Conservation (phyloP, 2,329 filamentous ascomycete genomes). For the Aspergillus sp. region DNA sequence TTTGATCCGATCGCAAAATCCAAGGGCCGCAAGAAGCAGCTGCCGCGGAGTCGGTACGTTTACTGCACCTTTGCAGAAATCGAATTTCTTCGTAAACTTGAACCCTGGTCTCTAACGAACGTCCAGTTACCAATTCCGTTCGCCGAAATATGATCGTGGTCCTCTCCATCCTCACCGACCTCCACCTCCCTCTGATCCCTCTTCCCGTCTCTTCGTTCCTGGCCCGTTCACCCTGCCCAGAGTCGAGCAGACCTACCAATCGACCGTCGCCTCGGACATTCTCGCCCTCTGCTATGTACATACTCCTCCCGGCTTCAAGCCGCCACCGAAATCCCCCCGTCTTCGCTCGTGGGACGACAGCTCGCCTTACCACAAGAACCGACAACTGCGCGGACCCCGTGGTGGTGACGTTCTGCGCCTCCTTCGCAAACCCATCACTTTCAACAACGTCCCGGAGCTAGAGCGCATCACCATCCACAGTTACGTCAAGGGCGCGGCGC, state of each 20-base stretch:
- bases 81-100: neutral
- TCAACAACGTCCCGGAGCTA: conserved; percentile 81
- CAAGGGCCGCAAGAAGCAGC: conserved; percentile 41
- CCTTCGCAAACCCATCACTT: conserved; percentile 61
- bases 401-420: conserved; percentile 63
- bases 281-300: conserved; percentile 88
- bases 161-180: conserved; percentile 91
- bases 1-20: conserved; percentile 53
- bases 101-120: conserved; percentile 10
- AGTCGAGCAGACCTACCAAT: conserved; percentile 84
- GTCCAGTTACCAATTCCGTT: conserved; percentile 85
- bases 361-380: conserved; percentile 92
- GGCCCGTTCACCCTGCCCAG: conserved; percentile 88
- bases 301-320: conserved; percentile 71
- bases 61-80: neutral
- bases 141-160: conserved; percentile 91
- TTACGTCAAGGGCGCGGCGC: conserved; percentile 66
- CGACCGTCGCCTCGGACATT: conserved; percentile 81
- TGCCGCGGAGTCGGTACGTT: conserved; percentile 56
- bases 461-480: conserved; percentile 77
- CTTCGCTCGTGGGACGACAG: conserved; percentile 84
- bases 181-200: conserved; percentile 79
- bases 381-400: conserved; percentile 78
- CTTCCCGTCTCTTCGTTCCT: conserved; percentile 82
- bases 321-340: conserved; percentile 59